Conservation (phyloP, 352 stramenopile genomes). For the Nothophytophthora sp. region DNA sequence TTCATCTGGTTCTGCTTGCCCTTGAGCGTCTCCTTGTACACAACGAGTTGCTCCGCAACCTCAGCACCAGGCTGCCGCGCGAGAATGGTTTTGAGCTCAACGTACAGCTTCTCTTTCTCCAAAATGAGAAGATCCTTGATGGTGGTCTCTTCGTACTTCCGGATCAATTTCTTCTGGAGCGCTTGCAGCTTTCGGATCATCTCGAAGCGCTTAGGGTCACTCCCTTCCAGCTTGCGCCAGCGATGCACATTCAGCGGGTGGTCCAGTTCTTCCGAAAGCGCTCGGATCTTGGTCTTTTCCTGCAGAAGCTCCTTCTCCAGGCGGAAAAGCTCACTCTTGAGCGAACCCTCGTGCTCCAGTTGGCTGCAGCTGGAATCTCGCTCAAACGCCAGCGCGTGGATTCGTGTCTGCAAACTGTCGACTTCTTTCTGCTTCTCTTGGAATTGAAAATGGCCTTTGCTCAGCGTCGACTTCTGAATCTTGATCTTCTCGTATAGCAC, state of each 20-base stretch:
- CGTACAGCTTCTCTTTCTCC: constrained; percentile 92
- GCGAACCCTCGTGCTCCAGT: constrained; percentile 50
- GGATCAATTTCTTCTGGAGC: constrained; percentile 85
- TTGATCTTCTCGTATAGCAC: constrained; percentile 93
- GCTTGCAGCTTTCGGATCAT: constrained; percentile 88
- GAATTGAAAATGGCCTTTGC: constrained; percentile 79
- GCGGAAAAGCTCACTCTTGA: constrained; percentile 61
- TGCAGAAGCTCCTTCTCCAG: constrained; percentile 78
- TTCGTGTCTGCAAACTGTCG: constrained; percentile 46
- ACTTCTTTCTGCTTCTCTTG: constrained; percentile 70
- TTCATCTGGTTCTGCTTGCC: constrained; percentile 79
- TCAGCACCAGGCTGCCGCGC: constrained; percentile 86
- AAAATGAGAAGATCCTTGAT: constrained; percentile 75
- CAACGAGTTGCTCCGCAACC: constrained; percentile 82
- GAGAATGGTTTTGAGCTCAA: constrained; percentile 91
- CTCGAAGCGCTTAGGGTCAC: constrained; percentile 88
- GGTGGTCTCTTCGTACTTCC: constrained; percentile 73
- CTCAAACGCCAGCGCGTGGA: constrained; percentile 59
- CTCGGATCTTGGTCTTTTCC: constrained; percentile 88
- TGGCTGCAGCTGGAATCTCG: constrained; percentile 69
- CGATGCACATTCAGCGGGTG: constrained; percentile 92
- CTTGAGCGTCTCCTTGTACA: constrained; percentile 91
- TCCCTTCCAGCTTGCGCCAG: constrained; percentile 90
- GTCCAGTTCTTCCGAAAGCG: constrained; percentile 90
- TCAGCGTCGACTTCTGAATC: constrained; percentile 85